Percentiles rank a stretch among this genome's conserved stretches.
Conservation (phyloP, 768 basidiomycete genomes). For the Tylopilus intermedius region DNA sequence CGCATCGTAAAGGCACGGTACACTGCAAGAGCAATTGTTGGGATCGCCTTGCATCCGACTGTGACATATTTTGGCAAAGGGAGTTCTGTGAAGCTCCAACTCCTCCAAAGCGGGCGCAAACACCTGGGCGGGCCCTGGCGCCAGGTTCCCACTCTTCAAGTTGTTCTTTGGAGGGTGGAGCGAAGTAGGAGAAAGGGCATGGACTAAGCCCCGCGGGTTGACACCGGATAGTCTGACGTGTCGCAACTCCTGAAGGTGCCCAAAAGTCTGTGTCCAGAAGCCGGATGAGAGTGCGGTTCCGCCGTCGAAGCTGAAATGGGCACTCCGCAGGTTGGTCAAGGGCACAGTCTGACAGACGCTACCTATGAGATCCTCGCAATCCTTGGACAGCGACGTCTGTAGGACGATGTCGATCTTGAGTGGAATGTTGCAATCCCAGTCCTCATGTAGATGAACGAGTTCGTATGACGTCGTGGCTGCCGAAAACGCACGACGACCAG, state of each 20-base stretch:
- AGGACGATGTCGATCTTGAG: conserved; percentile 14
- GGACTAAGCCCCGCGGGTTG: conserved; percentile 9
- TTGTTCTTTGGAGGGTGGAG: neutral
- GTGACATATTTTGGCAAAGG: conserved; percentile 10
- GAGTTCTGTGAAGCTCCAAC: conserved; percentile 5
- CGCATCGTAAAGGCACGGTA: conserved; percentile 14
- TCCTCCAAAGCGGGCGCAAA: conserved; percentile 18
- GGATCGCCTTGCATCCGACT: neutral
- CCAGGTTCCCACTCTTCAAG: neutral
- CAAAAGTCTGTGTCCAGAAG: conserved; percentile 19
- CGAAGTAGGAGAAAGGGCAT: neutral
- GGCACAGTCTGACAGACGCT: conserved; percentile 13
- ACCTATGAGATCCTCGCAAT: conserved; percentile 11
- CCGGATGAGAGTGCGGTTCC: conserved; percentile 2
- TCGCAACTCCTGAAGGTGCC: conserved; percentile 10
- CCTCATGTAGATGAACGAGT: conserved; percentile 4
- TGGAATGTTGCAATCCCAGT: conserved; percentile 19
- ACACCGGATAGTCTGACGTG: conserved; percentile 8
- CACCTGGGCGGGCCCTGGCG: neutral
- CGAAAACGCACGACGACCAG: conserved; percentile 6
- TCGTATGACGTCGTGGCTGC: conserved; percentile 6
- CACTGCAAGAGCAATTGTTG: conserved; percentile 5
- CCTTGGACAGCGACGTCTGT: conserved; percentile 4
- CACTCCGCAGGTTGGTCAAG: conserved; percentile 10
- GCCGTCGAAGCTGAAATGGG: conserved; percentile 9